phyloP scores from a whole-genome alignment of 768 basidiomycete genomes.

The Mycena latifolia region DNA sequence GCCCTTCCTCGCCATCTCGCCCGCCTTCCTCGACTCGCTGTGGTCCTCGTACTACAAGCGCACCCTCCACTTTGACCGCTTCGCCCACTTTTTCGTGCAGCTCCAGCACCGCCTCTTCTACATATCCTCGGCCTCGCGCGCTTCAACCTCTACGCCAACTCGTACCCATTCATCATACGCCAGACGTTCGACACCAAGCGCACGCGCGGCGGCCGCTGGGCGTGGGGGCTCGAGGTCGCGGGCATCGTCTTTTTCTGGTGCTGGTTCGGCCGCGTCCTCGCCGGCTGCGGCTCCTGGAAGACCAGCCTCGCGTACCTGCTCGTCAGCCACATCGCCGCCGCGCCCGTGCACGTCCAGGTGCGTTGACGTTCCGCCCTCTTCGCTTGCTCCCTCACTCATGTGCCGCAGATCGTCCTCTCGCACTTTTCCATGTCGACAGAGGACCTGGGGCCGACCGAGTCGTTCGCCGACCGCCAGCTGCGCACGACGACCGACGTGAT shows the following conservation, averaged over 20 bases:
- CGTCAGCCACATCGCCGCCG: conserved; percentile 87
- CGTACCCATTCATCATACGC: conserved; percentile 80
- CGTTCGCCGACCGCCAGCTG: conserved; percentile 93
- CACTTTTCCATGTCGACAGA: conserved; percentile 97
- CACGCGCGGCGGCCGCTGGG: conserved; percentile 80
- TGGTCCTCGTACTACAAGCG: conserved; percentile 98
- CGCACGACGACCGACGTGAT: conserved; percentile 98
- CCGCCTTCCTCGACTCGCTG: conserved; percentile 85
- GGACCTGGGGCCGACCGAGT: conserved; percentile 91
- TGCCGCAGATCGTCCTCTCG: conserved; percentile 89
- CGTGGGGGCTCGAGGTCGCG: conserved; percentile 80
- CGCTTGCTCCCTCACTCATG: neutral
- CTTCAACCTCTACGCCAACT: conserved; percentile 94
- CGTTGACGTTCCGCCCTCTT: conserved; percentile 32
- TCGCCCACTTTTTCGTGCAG: conserved; percentile 73
- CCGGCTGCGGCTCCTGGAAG: conserved; percentile 78
- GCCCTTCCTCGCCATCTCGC: conserved; percentile 95
- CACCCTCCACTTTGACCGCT: conserved; percentile 81
- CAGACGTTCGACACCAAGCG: conserved; percentile 74
- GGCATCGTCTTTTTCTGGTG: conserved; percentile 88
- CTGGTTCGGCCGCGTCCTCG: conserved; percentile 85
- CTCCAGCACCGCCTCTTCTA: conserved; percentile 96
- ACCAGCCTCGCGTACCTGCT: conserved; percentile 80
- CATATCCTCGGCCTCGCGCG: conserved; percentile 90
- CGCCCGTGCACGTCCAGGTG: conserved; percentile 96